Evolutionary conservation across 1,139 yeast genomes (phyloP).

Genomic region (Candida sanyaensis): DNA sequence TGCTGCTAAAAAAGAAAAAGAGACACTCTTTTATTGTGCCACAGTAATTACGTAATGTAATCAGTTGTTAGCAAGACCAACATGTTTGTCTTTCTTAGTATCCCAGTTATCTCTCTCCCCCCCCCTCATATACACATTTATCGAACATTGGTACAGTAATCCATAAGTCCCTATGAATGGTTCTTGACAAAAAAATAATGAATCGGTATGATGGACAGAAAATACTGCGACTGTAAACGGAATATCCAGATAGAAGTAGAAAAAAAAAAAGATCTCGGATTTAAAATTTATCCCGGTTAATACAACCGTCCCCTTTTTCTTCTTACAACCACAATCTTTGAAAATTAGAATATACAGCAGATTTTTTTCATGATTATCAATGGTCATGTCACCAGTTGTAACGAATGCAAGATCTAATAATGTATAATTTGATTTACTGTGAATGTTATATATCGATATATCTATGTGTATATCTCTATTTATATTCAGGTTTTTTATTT

Average conservation of each 20-base stretch:
- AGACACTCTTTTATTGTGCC: neutral
- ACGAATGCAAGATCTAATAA: neutral
- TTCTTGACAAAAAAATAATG: no score
- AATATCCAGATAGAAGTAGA: neutral
- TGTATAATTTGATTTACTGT: no score
- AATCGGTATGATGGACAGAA: neutral
- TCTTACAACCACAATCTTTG: no score
- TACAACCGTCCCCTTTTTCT: no score
- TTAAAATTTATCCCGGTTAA: neutral
- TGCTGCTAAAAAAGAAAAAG: no score
- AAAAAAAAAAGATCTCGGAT: neutral
- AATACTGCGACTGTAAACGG: neutral
- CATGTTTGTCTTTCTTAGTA: neutral
- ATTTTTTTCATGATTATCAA: neutral
- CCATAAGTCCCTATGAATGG: no score
- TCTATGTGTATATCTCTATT: neutral
- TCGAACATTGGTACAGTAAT: no score
- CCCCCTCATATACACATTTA: no score
- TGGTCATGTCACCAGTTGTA: neutral
- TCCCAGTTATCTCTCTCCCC: no score
- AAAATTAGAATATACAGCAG: neutral
- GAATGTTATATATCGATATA: neutral
- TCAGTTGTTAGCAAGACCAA: neutral
- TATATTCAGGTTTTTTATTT: constrained; percentile 68
- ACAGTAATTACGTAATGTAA: neutral